Evolutionary conservation across 169 alveolate genomes (phyloP).

Genomic region (Miamiensis avidus): DNA sequence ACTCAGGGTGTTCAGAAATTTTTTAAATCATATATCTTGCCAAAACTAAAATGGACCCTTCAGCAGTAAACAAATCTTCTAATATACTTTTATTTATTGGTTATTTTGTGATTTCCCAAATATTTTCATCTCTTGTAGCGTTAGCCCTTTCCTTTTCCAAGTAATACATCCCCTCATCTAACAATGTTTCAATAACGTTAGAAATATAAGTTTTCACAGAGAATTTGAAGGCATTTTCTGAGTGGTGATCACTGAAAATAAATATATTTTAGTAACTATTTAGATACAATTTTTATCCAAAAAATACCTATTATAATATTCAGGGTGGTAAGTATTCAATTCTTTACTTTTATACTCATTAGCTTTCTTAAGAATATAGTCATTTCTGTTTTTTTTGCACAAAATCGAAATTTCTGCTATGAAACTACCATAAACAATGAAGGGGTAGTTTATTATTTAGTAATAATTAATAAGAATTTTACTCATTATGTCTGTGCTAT

Average conservation of each 20-base stretch:
- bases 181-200: constrained; percentile 47
- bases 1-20: neutral
- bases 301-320: constrained; percentile 38
- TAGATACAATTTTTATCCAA: neutral
- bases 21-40: constrained; percentile 29
- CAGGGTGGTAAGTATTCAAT: constrained; percentile 42
- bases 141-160: constrained; percentile 51
- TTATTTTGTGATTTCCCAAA: constrained; percentile 35
- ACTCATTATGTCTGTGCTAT: neutral
- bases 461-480: neutral
- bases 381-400: constrained; percentile 37
- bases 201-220: constrained; percentile 43
- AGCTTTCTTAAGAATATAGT: constrained; percentile 10
- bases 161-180: constrained; percentile 47
- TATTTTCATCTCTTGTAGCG: constrained; percentile 44
- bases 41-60: constrained; percentile 16
- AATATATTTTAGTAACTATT: neutral
- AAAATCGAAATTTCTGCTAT: constrained; percentile 26
- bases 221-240: constrained; percentile 41
- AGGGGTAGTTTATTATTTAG: neutral
- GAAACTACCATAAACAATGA: constrained; percentile 16
- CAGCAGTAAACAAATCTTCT: constrained; percentile 22
- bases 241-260: constrained; percentile 32
- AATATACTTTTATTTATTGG: constrained; percentile 26
- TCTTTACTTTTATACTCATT: constrained; percentile 45